phyloP scores from a whole-genome alignment of 306 rosid species.

The Rosa chinensis region DNA sequence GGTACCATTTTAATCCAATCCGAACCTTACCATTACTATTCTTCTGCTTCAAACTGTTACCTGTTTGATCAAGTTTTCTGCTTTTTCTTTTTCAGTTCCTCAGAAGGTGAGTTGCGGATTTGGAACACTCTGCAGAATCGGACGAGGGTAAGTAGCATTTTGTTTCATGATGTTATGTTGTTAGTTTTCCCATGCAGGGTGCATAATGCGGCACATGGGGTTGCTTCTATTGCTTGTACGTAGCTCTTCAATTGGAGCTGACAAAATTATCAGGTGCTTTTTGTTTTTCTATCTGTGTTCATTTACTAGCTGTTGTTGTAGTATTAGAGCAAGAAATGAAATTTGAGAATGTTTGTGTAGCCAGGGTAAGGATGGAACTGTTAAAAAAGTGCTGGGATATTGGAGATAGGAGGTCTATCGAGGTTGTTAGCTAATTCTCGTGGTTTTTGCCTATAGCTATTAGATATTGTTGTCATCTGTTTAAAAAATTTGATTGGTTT shows the following conservation, averaged over 20 bases:
- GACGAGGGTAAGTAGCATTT: constrained; percentile 50
- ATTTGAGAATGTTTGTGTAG: constrained; percentile 37
- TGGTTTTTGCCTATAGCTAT: background rate
- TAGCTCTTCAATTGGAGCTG: constrained; percentile 55
- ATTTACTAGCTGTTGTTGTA: background rate
- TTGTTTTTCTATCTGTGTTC: constrained; percentile 10
- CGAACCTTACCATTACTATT: background rate
- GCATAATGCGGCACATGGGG: constrained; percentile 87
- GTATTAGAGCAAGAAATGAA: constrained; percentile 11
- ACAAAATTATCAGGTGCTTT: constrained; percentile 72
- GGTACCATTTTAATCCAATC: constrained; percentile 36
- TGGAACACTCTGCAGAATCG: constrained; percentile 81
- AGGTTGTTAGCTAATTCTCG: constrained; percentile 44
- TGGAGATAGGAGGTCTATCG: constrained; percentile 59
- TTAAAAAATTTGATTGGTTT: background rate
- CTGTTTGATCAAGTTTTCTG: background rate
- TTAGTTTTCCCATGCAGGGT: constrained; percentile 41
- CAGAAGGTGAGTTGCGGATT: constrained; percentile 83
- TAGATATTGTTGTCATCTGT: background rate
- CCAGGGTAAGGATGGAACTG: constrained; percentile 98
- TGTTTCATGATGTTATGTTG: background rate
- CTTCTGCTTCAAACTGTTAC: background rate
- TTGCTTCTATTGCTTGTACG: constrained; percentile 51
- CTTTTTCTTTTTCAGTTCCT: constrained; percentile 38
- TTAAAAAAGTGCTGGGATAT: constrained; percentile 76